Conservation (phyloP, 1,284 basidiomycete genomes). For the Athelia psychrophila region DNA sequence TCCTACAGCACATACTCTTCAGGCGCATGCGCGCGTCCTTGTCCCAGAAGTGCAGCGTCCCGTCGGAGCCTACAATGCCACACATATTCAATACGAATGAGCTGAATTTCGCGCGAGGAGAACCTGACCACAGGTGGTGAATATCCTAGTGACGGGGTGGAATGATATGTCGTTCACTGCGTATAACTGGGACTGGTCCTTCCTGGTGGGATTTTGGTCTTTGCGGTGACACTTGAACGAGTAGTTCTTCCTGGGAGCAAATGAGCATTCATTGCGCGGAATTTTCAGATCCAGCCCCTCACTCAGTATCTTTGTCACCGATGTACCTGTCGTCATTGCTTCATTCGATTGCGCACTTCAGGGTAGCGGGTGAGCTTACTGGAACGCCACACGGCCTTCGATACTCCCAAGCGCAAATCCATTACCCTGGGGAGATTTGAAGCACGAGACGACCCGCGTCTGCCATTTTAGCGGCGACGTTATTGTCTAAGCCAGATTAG, state of each 20-base stretch:
- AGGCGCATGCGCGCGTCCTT: constrained; percentile 87
- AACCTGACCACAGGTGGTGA: constrained; percentile 84
- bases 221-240: constrained; percentile 96
- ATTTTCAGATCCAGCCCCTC: too few species aligned
- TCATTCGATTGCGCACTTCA: too few species aligned
- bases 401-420: constrained; percentile 94
- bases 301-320: constrained; percentile 75
- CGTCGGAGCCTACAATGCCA: constrained; percentile 58
- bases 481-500: constrained; percentile 50
- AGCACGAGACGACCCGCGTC: constrained; percentile 87
- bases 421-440: constrained; percentile 64
- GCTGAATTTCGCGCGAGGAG: too few species aligned
- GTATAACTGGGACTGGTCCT: constrained; percentile 81
- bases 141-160: constrained; percentile 91
- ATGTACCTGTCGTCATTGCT: too few species aligned
- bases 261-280: too few species aligned
- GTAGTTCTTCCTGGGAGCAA: constrained; percentile 76
- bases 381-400: constrained; percentile 94
- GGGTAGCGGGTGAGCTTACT: too few species aligned
- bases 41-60: constrained; percentile 87
- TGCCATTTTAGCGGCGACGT: constrained; percentile 92
- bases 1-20: constrained; percentile 76
- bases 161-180: constrained; percentile 92
- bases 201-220: constrained; percentile 59
- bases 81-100: too few species aligned